Percentiles rank a stretch among this genome's conserved stretches.
phyloP scores from a whole-genome alignment of 1,284 basidiomycete species.

The Anthracocystis panici-leucophaei region DNA sequence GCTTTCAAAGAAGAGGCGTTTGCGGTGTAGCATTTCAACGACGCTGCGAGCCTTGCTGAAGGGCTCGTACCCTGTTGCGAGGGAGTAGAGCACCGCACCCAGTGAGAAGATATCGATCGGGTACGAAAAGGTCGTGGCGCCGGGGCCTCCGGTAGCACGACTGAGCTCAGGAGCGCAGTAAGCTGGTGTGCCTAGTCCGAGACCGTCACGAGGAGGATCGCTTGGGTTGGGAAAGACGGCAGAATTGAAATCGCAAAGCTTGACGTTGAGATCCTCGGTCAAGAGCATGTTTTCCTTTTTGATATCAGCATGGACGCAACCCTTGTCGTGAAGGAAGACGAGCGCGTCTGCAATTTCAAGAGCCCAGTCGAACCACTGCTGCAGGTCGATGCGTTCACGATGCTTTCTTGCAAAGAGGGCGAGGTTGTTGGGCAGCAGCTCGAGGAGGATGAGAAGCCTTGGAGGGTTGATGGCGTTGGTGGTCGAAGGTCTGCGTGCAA shows the following conservation, averaged over 20 bases:
- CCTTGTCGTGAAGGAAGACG: conserved; percentile 60
- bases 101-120: conserved; percentile 65
- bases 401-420: conserved; percentile 48
- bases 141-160: conserved; percentile 40
- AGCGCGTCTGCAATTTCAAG: conserved; percentile 55
- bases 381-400: conserved; percentile 44
- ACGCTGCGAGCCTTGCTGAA: conserved; percentile 59
- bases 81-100: conserved; percentile 65
- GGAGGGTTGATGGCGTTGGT: conserved; percentile 42
- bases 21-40: conserved; percentile 66
- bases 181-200: conserved; percentile 66
- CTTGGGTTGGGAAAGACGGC: conserved; percentile 64
- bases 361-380: conserved; percentile 64
- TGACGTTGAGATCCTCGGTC: conserved; percentile 56
- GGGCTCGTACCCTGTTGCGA: conserved; percentile 64
- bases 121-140: conserved; percentile 52
- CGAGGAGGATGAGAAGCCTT: conserved; percentile 65
- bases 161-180: conserved; percentile 67
- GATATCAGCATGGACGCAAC: conserved; percentile 66
- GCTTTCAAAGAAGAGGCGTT: conserved; percentile 61
- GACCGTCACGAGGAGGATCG: conserved; percentile 58
- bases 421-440: conserved; percentile 62
- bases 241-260: conserved; percentile 68
- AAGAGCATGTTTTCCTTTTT: conserved; percentile 68
- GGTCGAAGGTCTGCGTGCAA: background rate